Evolutionary conservation across 2,329 filamentous ascomycete genomes (phyloP), one percentile per base, ranked within the genome.

Genomic region (Ilyonectria sp.): DNA sequence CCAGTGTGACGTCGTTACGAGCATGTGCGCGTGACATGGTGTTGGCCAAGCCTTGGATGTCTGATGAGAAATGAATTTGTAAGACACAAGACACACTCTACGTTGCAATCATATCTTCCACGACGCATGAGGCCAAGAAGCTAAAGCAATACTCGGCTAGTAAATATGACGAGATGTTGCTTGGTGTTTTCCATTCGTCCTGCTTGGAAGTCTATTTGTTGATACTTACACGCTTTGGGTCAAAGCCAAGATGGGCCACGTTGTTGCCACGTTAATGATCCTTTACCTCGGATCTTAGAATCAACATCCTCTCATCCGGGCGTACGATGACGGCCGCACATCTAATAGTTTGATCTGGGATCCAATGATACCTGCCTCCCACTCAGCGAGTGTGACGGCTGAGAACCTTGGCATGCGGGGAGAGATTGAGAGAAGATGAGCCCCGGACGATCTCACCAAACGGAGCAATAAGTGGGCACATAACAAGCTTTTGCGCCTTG

Each of bases 331-430:
- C 46, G 46, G 46, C 46, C 46, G 46, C 46, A 13, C 26, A 6
- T 11, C 26, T 26, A 33, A 23, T 6, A 26, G 21, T 23, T 23
- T 29, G 19, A n/a, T n/a, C 3, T 43, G 4, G 6, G 6, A n/a
- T 43, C 40, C 40, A 43, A 43, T 43, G 17, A n/a, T 13, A 5
- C 46, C 1, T 4, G 17, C 11, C 46, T 23, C 46, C 26, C 11
- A 50, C 46, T 50, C 26, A 29, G 9, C 4, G 46, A 17, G 19
- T 23, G 26, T 50, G 11, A 23, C 15, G 46, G 57, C 26, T 44
- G 35, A 57, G 35, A 57, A n/a, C 31, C 66, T 69, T 69, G 68
- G 68, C 66, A 55, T 57, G 58, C 54, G 65, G 63, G 65, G 65
- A 58, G 49, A 53, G 53, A 57, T 43, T 43, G 40, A 17, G 17